phyloP scores from a whole-genome alignment of 2,329 filamentous ascomycete species.

The Pochonia chlamydosporia region DNA sequence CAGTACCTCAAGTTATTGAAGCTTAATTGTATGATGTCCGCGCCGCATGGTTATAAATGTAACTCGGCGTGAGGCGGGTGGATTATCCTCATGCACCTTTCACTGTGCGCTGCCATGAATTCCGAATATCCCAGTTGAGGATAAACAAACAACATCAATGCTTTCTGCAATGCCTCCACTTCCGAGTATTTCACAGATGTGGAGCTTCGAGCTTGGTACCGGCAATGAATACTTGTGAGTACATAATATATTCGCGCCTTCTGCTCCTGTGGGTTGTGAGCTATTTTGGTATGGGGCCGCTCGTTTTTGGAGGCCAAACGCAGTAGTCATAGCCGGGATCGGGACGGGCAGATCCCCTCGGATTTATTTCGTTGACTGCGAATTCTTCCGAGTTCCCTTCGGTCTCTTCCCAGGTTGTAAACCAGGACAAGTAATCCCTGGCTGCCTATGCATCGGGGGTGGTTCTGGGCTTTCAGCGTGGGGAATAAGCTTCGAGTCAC shows the following conservation, averaged over 20 bases:
- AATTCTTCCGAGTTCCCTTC: not conserved
- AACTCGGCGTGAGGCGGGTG: no score
- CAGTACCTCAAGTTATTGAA: no score
- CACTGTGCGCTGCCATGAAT: no score
- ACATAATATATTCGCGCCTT: not conserved
- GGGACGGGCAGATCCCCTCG: not conserved
- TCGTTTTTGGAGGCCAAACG: not conserved
- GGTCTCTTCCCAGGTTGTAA: not conserved
- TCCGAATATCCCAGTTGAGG: not conserved
- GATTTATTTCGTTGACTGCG: not conserved
- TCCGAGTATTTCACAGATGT: not conserved
- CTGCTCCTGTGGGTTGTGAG: not conserved
- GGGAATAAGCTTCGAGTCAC: no score
- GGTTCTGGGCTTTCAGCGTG: no score
- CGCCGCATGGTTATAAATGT: no score
- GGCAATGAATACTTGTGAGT: not conserved
- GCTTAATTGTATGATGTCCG: no score
- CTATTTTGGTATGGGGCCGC: not conserved
- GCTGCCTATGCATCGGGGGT: no score
- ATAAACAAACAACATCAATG: no score
- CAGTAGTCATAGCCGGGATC: not conserved
- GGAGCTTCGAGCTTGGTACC: not conserved
- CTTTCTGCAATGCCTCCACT: no score
- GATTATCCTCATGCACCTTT: no score
- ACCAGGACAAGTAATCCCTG: not conserved